Base-by-base conservation (phyloP, 2,329 filamentous ascomycete genomes). In the Ophiostoma himal-ulmi region DNA sequence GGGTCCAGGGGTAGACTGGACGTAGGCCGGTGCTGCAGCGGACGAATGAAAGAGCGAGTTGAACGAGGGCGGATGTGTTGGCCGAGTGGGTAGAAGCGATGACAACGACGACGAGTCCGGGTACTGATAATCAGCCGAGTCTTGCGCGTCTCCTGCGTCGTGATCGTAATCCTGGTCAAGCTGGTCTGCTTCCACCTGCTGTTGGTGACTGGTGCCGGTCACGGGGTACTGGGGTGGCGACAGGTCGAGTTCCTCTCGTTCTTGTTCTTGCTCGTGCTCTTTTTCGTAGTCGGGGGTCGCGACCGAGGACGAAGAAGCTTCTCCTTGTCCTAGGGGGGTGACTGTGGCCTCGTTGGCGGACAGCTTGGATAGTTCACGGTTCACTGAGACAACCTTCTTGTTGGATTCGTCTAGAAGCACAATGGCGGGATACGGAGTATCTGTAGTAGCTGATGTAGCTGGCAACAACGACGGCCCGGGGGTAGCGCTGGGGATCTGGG, bases 21-120 rank as follows among this genome's bases (percentile, higher is more conserved):
- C 82, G 80, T 88, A 88, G 34, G 86, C 85, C 73, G 87, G 86
- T 60, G 86, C 85, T 70, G 83, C 81, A 72, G 80, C 41, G 1
- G 69, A 14, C 73, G 72, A 37, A 73, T 81, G 80, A 78, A 85
- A 88, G 78, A 88, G 83, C 72, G 86, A 88, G 71, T 85, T 88
- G 76, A 89, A 89, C 41, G 87, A 83, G 72, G 86, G 87, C 70
- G 85, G 86, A 79, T 48, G 69, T 10, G 57, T n/a, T 20, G 57
- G 39, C 20, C 54, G 68, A n/a, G 37, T 30, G 54, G 70, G 64
- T 13, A 70, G 30, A 13, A 67, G 44, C 14, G 70, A 60, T 1
- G 68, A 64, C 37, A 36, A 44, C 22, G 68, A 54, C 20, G 60
- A 60, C 41, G 71, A 20, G 6, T 64, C 68, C 8, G 34, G 26